phyloP scores from a whole-genome alignment of 2,329 filamentous ascomycete species.

The Trichoderma guizhouense region DNA sequence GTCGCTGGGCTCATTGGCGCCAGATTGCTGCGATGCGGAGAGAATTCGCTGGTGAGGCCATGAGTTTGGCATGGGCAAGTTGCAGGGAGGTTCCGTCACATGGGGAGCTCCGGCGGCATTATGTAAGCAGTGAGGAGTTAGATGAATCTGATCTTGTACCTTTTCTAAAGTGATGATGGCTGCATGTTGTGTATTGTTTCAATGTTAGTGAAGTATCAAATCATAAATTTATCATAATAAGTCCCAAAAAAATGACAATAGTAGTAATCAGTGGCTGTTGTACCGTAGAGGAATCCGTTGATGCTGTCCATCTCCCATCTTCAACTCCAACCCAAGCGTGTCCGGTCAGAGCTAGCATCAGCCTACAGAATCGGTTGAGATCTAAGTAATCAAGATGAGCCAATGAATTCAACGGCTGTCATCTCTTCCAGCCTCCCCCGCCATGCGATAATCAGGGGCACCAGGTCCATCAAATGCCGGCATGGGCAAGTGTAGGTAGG shows the following conservation, averaged over 20 bases:
- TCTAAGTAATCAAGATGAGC: neutral
- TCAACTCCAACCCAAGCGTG: neutral
- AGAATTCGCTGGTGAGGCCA: neutral
- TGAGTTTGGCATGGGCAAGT: neutral
- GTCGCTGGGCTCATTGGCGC: slow-evolving; percentile 7
- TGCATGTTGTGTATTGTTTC: neutral
- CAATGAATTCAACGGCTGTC: neutral
- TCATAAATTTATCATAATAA: neutral
- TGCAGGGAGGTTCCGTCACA: slow-evolving; percentile 1
- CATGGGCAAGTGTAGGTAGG: neutral
- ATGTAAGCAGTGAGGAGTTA: slow-evolving; percentile 1
- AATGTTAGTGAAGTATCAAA: neutral
- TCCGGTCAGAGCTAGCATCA: neutral
- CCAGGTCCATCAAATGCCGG: neutral
- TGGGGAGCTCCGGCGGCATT: neutral
- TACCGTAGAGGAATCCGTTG: neutral
- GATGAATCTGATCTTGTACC: neutral
- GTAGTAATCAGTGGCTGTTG: neutral
- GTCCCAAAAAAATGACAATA: neutral
- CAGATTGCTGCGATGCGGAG: slow-evolving; percentile 2
- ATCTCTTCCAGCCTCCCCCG: neutral
- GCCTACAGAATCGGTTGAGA: neutral
- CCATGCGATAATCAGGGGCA: neutral
- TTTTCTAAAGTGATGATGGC: neutral
- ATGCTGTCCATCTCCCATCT: neutral